A percentile compares a stretch with the other conserved stretches of the same genome.
These are phyloP conservation scores for Benincasa hispida DNA, from an alignment of 306 rosid species.

Conservation along the genomic window DNA sequence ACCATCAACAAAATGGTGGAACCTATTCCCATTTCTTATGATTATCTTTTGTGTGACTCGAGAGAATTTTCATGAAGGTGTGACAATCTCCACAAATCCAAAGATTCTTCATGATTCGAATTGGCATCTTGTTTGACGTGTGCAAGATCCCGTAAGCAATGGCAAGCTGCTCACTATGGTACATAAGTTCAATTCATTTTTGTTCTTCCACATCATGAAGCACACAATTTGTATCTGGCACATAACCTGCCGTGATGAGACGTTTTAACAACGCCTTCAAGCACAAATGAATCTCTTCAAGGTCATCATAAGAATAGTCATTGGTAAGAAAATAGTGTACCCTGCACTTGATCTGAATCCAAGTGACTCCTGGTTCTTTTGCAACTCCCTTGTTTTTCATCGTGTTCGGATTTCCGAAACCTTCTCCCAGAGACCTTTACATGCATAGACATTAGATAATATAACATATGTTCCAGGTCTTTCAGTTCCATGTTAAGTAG, in stretches of 20 bases:
- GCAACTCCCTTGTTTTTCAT: slow-evolving; percentile 9
- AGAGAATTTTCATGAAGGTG: slow-evolving; percentile 22
- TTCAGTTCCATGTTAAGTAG: slow-evolving; percentile 8
- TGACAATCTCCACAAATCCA: slow-evolving; percentile 19
- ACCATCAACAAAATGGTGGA: slow-evolving; percentile 24
- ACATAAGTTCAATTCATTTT: slow-evolving; percentile 16
- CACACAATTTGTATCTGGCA: slow-evolving; percentile 9
- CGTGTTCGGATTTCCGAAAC: slow-evolving; percentile 8
- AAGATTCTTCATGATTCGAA: slow-evolving; percentile 17
- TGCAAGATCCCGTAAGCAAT: slow-evolving; percentile 10
- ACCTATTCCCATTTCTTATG: slow-evolving; percentile 17
- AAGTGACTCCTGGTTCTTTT: slow-evolving; percentile 22
- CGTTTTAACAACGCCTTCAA: slow-evolving; percentile 8
- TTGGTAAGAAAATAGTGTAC: slow-evolving; percentile 15
- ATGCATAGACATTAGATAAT: slow-evolving; percentile 14
- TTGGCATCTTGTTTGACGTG: slow-evolving; percentile 11
- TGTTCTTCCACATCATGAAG: slow-evolving; percentile 17
- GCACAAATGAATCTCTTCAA: slow-evolving; percentile 8
- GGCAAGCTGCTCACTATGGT: slow-evolving; percentile 20
- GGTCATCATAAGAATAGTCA: slow-evolving; percentile 7
- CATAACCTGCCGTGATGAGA: slow-evolving; percentile 5
- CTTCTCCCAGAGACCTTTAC: slow-evolving; percentile 1
- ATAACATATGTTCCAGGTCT: slow-evolving; percentile 15
- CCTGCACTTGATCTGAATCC: slow-evolving; percentile 19
- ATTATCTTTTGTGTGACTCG: slow-evolving; percentile 1